phyloP scores from a whole-genome alignment of 2,329 filamentous ascomycete genomes.

The Clonostachys solani region DNA sequence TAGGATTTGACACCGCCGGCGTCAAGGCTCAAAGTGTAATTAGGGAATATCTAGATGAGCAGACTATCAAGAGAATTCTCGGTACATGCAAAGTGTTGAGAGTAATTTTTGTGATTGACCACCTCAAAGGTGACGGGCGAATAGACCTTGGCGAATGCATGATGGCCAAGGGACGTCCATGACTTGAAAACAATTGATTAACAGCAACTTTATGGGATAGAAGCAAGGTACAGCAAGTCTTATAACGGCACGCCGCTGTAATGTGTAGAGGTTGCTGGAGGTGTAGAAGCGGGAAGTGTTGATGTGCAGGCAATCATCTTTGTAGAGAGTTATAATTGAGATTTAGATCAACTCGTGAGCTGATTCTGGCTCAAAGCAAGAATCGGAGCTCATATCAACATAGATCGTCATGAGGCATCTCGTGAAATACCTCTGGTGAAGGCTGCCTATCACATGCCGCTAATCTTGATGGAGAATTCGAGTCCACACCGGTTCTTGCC shows the following conservation, averaged over 20 bases:
- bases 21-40: slow-evolving; percentile 50
- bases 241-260: neutral
- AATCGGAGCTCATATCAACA: too few relatives aligned
- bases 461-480: too few relatives aligned
- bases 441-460: too few relatives aligned
- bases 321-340: neutral
- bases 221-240: neutral
- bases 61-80: slow-evolving; percentile 47
- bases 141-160: slow-evolving; percentile 48
- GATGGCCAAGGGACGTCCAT: slow-evolving; percentile 23
- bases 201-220: neutral
- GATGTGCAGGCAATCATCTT: neutral
- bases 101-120: slow-evolving; percentile 49
- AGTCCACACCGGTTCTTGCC: too few relatives aligned
- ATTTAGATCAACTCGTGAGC: too few relatives aligned
- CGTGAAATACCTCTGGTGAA: too few relatives aligned
- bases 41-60: slow-evolving; percentile 55
- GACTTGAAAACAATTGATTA: neutral
- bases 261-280: neutral
- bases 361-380: too few relatives aligned
- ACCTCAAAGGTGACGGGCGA: slow-evolving; percentile 51
- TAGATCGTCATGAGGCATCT: too few relatives aligned
- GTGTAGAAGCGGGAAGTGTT: neutral
- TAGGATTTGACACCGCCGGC: slow-evolving; percentile 54
- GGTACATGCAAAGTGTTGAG: slow-evolving; percentile 49